Evolutionary conservation across 1,139 yeast genomes (phyloP), one percentile per base, ranked within the genome.

Genomic region (Schizosaccharomyces versatilis): DNA sequence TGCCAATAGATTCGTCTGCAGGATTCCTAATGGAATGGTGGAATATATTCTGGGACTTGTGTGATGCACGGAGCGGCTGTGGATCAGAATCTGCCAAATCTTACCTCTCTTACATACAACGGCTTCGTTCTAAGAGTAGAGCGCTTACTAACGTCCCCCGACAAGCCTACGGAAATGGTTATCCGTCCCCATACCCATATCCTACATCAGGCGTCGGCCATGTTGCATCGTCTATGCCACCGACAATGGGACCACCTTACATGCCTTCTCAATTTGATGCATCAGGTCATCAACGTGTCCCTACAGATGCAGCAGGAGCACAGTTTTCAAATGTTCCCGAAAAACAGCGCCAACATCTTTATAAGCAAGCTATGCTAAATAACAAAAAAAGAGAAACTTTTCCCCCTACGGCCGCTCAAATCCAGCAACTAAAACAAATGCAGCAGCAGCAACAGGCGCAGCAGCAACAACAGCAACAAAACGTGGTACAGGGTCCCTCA

Each of bases 1-100:
- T 66, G 12, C 68, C 68, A 32, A 65, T 69, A 55, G 71, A 85
- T 64, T 80, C 94, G 3, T 93, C 94, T 0, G 88, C 81, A 62
- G 93, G 95, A 9, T 86, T 84, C 63, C 69, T 86, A 52, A 80
- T 76, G 62, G 96, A 86, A 66, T 88, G 97, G 96, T 88, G 96
- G 96, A 86, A 80, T 69, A 79, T 86, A 39, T 88, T 86, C 65
- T 88, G 96, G 95, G 96, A 88, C 66, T 80, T 85, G 51, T 84
- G 82, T 67, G 83, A 81, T 63, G 94, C 94, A 2, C 74, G 84
- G 62, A 75, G 75, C 58, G 71, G 79, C 57, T 78, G 77, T 24
- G 65, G 66, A 39, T 52, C 52, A 12, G 42, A 38, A n/a, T 38
- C 52, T 10, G 52, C 52, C 15, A 49, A 36, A n/a, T 36, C 47